Percentiles rank a stretch among this genome's conserved stretches.
These are phyloP conservation scores for Agaricus blazei DNA, from an alignment of 768 basidiomycete genomes.

Conservation along the genomic window DNA sequence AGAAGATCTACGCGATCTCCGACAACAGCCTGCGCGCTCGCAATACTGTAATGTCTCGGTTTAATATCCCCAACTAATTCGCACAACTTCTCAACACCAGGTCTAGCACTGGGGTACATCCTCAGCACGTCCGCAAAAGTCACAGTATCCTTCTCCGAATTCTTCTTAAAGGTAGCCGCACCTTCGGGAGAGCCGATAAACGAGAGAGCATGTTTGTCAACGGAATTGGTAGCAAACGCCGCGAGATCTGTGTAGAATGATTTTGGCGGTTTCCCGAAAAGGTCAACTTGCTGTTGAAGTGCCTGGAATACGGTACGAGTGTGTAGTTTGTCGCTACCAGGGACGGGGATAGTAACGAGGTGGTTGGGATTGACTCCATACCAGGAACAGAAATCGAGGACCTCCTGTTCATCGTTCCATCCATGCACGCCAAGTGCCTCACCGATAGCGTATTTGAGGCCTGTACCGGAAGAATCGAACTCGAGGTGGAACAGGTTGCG, in stretches of 20 bases:
- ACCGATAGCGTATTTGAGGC: constrained; percentile 91
- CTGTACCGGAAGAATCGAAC: constrained; percentile 88
- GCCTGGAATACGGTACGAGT: constrained; percentile 94
- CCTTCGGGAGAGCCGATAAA: constrained; percentile 96
- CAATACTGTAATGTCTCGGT: constrained; percentile 97
- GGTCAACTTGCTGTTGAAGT: constrained; percentile 93
- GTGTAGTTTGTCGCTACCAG: constrained; percentile 67
- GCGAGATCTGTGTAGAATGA: constrained; percentile 91
- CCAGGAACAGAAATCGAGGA: constrained; percentile 85
- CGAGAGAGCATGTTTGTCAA: constrained; percentile 74
- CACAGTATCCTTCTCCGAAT: constrained; percentile 92
- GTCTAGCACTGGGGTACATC: constrained; percentile 73
- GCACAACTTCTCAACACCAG: constrained; percentile 80
- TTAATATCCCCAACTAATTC: constrained; percentile 93
- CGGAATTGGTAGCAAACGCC: constrained; percentile 59
- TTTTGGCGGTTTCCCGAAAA: constrained; percentile 95
- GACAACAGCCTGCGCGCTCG: constrained; percentile 91
- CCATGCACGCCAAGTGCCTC: constrained; percentile 97
- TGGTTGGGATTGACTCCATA: constrained; percentile 81
- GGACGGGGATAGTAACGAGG: constrained; percentile 77
- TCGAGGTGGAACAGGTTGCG: constrained; percentile 99
- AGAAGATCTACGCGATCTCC: constrained; percentile 92
- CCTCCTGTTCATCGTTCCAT: constrained; percentile 92
- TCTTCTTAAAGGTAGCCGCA: constrained; percentile 87
- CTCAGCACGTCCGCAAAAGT: constrained; percentile 85